Conservation (phyloP, 805 yeast genomes). For the Candida chauliodis region DNA sequence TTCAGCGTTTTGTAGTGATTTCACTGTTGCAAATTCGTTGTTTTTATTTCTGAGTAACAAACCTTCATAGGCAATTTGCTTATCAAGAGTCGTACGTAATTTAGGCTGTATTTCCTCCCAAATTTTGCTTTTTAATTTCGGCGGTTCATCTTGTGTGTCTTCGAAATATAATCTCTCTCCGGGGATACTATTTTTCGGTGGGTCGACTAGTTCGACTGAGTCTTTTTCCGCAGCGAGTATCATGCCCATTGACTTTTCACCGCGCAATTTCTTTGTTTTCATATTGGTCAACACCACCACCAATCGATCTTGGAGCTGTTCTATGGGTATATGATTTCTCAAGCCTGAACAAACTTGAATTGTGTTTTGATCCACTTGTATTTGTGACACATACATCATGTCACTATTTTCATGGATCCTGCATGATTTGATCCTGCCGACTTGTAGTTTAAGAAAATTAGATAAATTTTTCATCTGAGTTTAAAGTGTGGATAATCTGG, state of each 20-base stretch:
- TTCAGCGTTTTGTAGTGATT: constrained; percentile 5
- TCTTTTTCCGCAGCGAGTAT: constrained; percentile 51
- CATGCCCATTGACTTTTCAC: constrained; percentile 63
- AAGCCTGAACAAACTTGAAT: constrained; percentile 62
- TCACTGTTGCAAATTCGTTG: constrained; percentile 6
- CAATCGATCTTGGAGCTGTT: constrained; percentile 31
- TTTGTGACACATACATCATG: constrained; percentile 52
- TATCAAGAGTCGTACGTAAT: constrained; percentile 25
- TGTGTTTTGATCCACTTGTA: constrained; percentile 25
- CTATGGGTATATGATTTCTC: constrained; percentile 40
- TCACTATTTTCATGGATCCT: constrained; percentile 55
- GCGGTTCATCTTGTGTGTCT: constrained; percentile 14
- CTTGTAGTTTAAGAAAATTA: constrained; percentile 20
- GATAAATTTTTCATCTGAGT: constrained; percentile 1
- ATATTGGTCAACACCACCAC: constrained; percentile 57
- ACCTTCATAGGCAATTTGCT: constrained; percentile 29
- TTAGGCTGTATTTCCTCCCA: constrained; percentile 30
- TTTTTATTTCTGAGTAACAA: constrained; percentile 10
- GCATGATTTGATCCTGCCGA: constrained; percentile 48
- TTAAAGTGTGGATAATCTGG: not conserved
- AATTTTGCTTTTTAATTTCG: constrained; percentile 28
- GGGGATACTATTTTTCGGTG: constrained; percentile 34
- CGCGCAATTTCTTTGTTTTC: constrained; percentile 62
- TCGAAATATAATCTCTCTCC: constrained; percentile 42
- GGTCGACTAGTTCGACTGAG: constrained; percentile 44